These are phyloP conservation scores for Hermanozyma aechmeae DNA, from an alignment of 805 yeast species.

Conservation along the genomic window DNA sequence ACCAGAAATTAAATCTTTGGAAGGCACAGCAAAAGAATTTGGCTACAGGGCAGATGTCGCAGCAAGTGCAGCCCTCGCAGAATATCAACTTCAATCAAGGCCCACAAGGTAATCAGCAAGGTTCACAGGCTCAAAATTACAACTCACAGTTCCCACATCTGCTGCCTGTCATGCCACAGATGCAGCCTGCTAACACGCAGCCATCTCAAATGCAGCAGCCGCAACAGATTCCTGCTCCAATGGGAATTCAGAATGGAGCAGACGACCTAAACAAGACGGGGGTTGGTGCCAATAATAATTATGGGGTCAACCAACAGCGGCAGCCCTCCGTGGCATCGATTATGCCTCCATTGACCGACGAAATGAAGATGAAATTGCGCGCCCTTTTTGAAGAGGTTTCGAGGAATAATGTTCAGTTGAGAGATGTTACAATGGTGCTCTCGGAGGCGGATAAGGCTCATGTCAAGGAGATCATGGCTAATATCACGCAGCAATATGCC, in stretches of 20 bases:
- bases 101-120: conserved; percentile 3
- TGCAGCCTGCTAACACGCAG: too few relatives aligned
- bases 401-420: conserved; percentile 53
- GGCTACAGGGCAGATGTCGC: conserved; percentile 4
- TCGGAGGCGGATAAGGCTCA: conserved; percentile 55
- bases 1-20: conserved; percentile 23
- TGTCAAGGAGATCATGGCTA: conserved; percentile 45
- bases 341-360: conserved; percentile 40
- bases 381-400: conserved; percentile 63
- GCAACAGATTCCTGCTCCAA: too few relatives aligned
- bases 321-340: conserved; percentile 2
- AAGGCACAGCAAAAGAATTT: conserved; percentile 16
- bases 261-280: too few relatives aligned
- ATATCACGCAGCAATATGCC: conserved; percentile 50
- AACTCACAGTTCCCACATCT: conserved; percentile 6
- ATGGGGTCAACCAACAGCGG: conserved; percentile 1
- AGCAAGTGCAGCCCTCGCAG: conserved; percentile 1
- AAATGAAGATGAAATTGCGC: conserved; percentile 52
- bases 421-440: conserved; percentile 54
- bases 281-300: too few relatives aligned
- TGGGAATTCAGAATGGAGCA: too few relatives aligned
- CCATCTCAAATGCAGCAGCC: too few relatives aligned
- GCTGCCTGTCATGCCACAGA: conserved; percentile 13
- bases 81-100: conserved; percentile 2
- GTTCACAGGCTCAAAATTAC: background rate